Evolutionary conservation across 1,139 yeast species (phyloP), one percentile per base, ranked within the genome.

Genomic region (Candida anutae): DNA sequence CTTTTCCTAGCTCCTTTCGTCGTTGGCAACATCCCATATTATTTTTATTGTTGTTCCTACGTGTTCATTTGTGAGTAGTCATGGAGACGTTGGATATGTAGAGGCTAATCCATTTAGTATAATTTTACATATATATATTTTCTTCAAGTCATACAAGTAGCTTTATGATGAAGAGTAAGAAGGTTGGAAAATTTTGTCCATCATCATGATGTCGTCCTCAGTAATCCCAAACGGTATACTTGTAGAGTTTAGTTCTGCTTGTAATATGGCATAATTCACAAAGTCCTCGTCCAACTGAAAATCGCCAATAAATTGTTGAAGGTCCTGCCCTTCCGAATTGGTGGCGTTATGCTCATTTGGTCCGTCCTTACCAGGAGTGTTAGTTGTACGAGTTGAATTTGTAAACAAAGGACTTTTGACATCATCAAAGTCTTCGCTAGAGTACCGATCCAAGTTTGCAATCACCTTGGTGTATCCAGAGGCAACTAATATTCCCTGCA

Each of bases 161-260:
- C n/a, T 17, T 17, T 17, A 17, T 17, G 10, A 17, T 10, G 10
- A 17, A 17, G 21, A 17, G 11, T 27, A 18, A 15, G 29, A 36
- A 5, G 34, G 38, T 23, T 35, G 34, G n/a, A 42, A 27, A 4
- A 42, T 31, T 25, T 34, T 35, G 15, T 44, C 36, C 40, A 44
- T 41, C 27, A 43, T 41, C 15, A 32, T 12, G 14, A 42, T 29
- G 24, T 43, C 49, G 22, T 45, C 47, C 4, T 42, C 45, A 2
- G 45, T 39, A 15, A 39, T 28, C 15, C 12, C 26, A 16, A 14
- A 24, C 19, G 6, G 15, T 9, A 9, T 11, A n/a, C 15, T 5
- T 22, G 11, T 23, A 16, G 10, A 26, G 21, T 6, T 21, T 27
- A 3, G 30, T 23, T 6, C 24, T 28, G 9, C 18, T 12, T 15